Conservation (phyloP, 2,329 filamentous ascomycete genomes). For the Thyridium curvatum region DNA sequence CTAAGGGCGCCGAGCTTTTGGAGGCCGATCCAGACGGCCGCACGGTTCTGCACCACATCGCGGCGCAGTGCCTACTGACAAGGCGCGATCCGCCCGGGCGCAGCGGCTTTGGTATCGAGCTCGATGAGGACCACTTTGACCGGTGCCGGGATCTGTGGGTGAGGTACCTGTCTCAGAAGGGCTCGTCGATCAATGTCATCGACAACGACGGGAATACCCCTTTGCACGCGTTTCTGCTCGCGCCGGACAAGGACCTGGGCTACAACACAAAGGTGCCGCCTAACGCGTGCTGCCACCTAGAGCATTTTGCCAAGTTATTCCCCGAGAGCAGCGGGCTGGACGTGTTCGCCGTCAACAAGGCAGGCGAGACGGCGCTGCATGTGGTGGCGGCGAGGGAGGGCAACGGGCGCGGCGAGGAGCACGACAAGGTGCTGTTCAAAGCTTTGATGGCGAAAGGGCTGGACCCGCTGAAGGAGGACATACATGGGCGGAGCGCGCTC, state of each 20-base stretch:
- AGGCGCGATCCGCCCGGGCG: neutral
- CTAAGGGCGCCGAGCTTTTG: conserved; percentile 8
- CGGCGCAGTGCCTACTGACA: conserved; percentile 7
- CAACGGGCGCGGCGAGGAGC: neutral
- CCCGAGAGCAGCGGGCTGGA: conserved; percentile 1
- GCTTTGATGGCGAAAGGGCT: conserved; percentile 2
- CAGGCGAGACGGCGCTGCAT: conserved; percentile 7
- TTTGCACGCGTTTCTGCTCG: conserved; percentile 1
- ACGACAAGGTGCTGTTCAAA: conserved; percentile 4
- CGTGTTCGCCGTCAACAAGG: conserved; percentile 4
- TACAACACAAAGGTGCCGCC: too few relatives aligned
- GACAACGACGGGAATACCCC: conserved; percentile 7
- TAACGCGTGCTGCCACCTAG: neutral
- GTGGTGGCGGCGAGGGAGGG: conserved; percentile 1
- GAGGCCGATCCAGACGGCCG: conserved; percentile 10
- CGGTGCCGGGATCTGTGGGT: conserved; percentile 9
- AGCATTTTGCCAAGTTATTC: conserved; percentile 1
- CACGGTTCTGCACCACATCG: conserved; percentile 15
- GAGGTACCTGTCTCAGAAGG: conserved; percentile 7
- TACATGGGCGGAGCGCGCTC: conserved; percentile 3
- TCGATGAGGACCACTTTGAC: conserved; percentile 4
- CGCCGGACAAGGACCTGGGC: neutral
- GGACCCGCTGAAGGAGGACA: conserved; percentile 5
- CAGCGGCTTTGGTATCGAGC: neutral
- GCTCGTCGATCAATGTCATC: conserved; percentile 9